These are phyloP conservation scores for Narthecium ossifragum DNA, from an alignment of 106 monocot genomes.

Conservation along the genomic window DNA sequence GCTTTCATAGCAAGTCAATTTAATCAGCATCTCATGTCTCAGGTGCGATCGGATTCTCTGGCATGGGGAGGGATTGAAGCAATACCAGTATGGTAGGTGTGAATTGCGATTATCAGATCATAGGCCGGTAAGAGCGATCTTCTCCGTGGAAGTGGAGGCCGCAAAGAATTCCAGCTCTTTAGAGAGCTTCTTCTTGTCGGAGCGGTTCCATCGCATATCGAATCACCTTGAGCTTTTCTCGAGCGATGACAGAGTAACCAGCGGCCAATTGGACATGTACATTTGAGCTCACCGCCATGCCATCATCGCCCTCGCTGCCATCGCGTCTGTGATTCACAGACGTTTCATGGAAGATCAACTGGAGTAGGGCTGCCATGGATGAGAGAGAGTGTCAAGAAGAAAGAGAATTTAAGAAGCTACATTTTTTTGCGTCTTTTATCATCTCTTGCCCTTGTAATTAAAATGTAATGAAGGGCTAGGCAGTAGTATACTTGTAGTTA, in stretches of 20 bases:
- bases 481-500: too few species aligned
- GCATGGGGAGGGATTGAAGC: constrained; percentile 12
- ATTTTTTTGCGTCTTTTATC: too few species aligned
- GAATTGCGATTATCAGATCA: constrained; percentile 15
- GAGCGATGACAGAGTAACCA: not conserved
- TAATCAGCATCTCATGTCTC: not conserved
- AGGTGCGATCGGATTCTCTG: constrained; percentile 20
- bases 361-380: too few species aligned
- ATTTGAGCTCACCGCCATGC: too few species aligned
- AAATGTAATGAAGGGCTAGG: too few species aligned
- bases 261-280: not conserved
- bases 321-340: too few species aligned
- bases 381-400: too few species aligned
- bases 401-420: too few species aligned
- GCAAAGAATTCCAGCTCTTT: constrained; percentile 2
- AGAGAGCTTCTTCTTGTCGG: constrained; percentile 12
- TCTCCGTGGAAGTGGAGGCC: constrained; percentile 6
- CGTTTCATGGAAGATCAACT: too few species aligned
- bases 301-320: too few species aligned
- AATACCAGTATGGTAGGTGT: not conserved
- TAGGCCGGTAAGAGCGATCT: constrained; percentile 11
- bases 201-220: constrained; percentile 4
- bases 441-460: too few species aligned
- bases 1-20: too few species aligned
- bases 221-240: not conserved